Conservation (phyloP, 352 stramenopile species). For the Globisporangium canariense region DNA sequence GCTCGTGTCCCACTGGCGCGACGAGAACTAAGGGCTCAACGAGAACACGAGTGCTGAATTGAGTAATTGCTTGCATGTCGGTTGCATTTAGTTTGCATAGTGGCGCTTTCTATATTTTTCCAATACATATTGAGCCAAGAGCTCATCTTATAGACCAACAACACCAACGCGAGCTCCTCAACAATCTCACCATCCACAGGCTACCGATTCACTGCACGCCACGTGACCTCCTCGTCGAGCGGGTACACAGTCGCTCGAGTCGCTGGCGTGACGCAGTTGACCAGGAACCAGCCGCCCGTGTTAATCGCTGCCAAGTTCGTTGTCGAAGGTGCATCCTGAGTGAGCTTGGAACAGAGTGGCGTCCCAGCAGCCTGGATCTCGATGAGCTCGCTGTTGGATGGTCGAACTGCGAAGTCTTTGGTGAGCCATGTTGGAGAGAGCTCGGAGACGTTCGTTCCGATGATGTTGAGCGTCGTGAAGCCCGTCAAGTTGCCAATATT, state of each 20-base stretch:
- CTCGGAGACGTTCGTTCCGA: conserved; percentile 1
- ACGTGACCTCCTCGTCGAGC: conserved; percentile 6
- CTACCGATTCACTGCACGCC: not conserved
- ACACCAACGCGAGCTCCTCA: not conserved
- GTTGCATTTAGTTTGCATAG: conserved; percentile 6
- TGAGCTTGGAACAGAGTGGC: conserved; percentile 5
- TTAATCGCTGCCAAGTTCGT: not conserved
- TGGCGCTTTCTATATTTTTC: not conserved
- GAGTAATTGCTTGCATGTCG: not conserved
- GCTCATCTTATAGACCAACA: not conserved
- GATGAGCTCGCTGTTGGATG: not conserved
- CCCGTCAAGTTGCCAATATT: not conserved
- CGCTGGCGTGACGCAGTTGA: conserved; percentile 4
- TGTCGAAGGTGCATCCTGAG: not conserved
- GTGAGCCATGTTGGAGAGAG: conserved; percentile 1
- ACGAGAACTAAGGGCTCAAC: conserved; percentile 18
- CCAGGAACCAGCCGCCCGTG: conserved; percentile 6
- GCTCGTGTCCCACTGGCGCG: conserved; percentile 77
- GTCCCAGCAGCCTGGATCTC: conserved; percentile 1
- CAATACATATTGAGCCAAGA: not conserved
- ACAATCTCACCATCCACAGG: not conserved
- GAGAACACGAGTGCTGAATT: not conserved
- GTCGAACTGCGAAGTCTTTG: not conserved
- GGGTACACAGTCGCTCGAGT: not conserved
- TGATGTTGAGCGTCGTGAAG: conserved; percentile 6